These are phyloP conservation scores for Wickerhamomyces sp. DNA, from an alignment of 1,139 yeast genomes.

Conservation along the genomic window DNA sequence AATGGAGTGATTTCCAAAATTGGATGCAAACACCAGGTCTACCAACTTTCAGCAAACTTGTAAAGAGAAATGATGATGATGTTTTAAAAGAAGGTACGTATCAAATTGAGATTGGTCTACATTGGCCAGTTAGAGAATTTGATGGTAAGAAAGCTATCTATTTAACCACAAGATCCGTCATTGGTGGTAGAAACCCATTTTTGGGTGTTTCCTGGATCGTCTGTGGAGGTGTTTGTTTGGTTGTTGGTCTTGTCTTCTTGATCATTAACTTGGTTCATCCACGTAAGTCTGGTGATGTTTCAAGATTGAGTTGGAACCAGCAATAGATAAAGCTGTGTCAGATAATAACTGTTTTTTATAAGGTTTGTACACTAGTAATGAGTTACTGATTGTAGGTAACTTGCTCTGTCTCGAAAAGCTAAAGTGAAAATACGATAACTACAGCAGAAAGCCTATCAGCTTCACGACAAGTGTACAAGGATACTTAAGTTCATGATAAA, in stretches of 20 bases:
- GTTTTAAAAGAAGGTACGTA: conserved; percentile 62
- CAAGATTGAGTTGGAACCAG: conserved; percentile 23
- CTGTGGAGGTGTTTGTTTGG: conserved; percentile 75
- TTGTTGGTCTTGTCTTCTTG: conserved; percentile 18
- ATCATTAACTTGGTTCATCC: conserved; percentile 19
- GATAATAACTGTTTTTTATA: too few species aligned
- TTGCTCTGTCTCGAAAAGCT: too few species aligned
- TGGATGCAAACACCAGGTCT: conserved; percentile 98
- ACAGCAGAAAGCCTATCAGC: too few species aligned
- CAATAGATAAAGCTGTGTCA: too few species aligned
- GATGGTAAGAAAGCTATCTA: conserved; percentile 80
- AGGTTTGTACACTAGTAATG: too few species aligned
- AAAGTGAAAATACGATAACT: too few species aligned
- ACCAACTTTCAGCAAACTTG: conserved; percentile 79
- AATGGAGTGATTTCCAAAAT: conserved; percentile 84
- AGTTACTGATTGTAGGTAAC: too few species aligned
- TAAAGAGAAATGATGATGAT: conserved; percentile 70
- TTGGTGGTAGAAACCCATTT: conserved; percentile 88
- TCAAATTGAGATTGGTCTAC: conserved; percentile 67
- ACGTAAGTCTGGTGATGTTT: conserved; percentile 23
- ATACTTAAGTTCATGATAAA: too few species aligned
- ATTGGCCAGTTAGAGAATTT: conserved; percentile 82
- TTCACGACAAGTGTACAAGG: too few species aligned
- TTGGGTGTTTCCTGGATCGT: conserved; percentile 87
- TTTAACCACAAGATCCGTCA: conserved; percentile 75